Conservation (phyloP, 139 green algal genomes). For the Chlorella sp. region DNA sequence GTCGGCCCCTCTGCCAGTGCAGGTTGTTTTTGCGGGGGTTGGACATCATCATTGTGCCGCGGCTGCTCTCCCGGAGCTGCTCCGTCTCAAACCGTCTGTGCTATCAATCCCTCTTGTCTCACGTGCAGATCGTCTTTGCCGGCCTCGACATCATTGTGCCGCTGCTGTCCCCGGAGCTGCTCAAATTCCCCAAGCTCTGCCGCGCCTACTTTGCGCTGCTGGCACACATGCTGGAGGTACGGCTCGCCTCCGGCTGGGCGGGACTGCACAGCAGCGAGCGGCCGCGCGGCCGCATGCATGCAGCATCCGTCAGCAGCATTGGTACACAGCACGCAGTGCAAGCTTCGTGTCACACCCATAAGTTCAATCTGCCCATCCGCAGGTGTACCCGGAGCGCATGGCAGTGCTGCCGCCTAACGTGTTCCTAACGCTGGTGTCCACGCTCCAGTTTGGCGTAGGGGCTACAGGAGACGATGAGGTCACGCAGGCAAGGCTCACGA, state of each 20-base stretch:
- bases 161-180: conserved; percentile 76
- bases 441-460: conserved; percentile 67
- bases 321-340: not conserved
- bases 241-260: too few species aligned
- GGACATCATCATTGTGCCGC: not conserved
- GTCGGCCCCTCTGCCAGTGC: not conserved
- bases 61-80: too few species aligned
- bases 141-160: conserved; percentile 84
- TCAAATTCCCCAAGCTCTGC: conserved; percentile 85
- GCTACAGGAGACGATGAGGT: conserved; percentile 32
- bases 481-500: conserved; percentile 7
- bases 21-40: not conserved
- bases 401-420: conserved; percentile 53
- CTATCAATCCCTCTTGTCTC: not conserved
- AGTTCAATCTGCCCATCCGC: too few species aligned
- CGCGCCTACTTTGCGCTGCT: conserved; percentile 82
- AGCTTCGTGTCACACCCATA: too few species aligned
- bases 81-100: too few species aligned
- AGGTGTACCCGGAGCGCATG: conserved; percentile 72
- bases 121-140: conserved; percentile 65
- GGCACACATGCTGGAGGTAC: conserved; percentile 80
- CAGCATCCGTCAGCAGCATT: not conserved
- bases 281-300: too few species aligned
- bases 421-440: conserved; percentile 65
- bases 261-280: too few species aligned